Evolutionary conservation across 305 asterid species (phyloP).

Genomic region (Fraxinus floribunda): DNA sequence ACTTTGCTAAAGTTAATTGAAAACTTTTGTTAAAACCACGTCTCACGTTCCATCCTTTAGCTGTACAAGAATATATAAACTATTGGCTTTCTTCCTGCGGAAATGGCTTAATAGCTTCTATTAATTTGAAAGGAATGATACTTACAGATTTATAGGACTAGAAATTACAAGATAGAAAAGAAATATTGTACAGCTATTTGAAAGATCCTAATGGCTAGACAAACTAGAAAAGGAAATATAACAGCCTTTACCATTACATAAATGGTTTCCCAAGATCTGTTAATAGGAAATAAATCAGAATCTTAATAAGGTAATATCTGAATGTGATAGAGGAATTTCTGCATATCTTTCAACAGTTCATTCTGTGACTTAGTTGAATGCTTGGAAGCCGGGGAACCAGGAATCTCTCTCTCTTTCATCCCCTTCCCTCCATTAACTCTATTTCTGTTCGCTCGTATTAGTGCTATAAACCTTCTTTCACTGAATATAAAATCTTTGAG

Average conservation of each 20-base stretch:
- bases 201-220: neutral
- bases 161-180: neutral
- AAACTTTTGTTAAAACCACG: neutral
- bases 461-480: neutral
- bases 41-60: slow-evolving; percentile 7
- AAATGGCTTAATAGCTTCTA: neutral
- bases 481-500: neutral
- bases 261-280: neutral
- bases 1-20: neutral
- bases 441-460: neutral
- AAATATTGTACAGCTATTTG: neutral
- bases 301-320: neutral
- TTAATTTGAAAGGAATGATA: neutral
- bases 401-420: neutral
- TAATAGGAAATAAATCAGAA: neutral
- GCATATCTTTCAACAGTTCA: neutral
- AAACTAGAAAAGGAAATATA: neutral
- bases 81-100: neutral
- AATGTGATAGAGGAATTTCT: neutral
- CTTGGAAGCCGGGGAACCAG: neutral
- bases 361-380: neutral
- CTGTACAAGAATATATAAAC: slow-evolving; percentile 4
- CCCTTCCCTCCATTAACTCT: neutral
- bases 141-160: neutral
- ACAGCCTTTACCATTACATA: neutral